A percentile compares a stretch with the other conserved stretches of the same genome.
Conservation (phyloP, 352 stramenopile genomes). For the Thalassiosira ordinaria region DNA sequence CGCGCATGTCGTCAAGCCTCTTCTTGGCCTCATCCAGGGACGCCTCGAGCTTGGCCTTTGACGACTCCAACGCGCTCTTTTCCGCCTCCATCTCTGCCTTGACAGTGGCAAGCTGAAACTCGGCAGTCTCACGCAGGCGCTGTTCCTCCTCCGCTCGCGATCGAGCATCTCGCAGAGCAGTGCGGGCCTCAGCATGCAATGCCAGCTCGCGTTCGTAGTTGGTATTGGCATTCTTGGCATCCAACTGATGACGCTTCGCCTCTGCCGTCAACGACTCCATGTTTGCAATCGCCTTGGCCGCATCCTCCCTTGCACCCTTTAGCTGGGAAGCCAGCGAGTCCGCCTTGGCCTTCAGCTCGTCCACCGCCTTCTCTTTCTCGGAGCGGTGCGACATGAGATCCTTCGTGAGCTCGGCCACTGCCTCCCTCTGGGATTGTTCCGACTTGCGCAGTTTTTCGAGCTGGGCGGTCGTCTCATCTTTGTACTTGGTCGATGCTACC, state of each 20-base stretch:
- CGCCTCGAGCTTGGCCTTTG: slow-evolving; percentile 65
- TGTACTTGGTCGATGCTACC: slow-evolving; percentile 65
- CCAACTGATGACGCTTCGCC: slow-evolving; percentile 66
- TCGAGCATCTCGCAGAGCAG: slow-evolving; percentile 63
- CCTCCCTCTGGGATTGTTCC: slow-evolving; percentile 65
- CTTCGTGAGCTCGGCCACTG: slow-evolving; percentile 77
- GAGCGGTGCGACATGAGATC: slow-evolving; percentile 71
- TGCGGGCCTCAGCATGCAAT: slow-evolving; percentile 74
- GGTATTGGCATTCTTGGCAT: slow-evolving; percentile 60
- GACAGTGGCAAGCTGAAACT: slow-evolving; percentile 48
- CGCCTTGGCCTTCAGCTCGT: slow-evolving; percentile 68
- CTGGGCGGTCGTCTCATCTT: slow-evolving; percentile 56
- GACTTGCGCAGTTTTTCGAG: slow-evolving; percentile 61
- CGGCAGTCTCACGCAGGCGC: slow-evolving; percentile 53
- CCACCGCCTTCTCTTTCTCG: slow-evolving; percentile 72
- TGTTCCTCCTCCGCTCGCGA: slow-evolving; percentile 63
- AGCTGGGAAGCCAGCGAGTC: slow-evolving; percentile 47
- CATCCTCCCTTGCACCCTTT: slow-evolving; percentile 46
- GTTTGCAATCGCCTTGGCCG: slow-evolving; percentile 29
- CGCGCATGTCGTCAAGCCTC: slow-evolving; percentile 63
- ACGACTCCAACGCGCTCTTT: slow-evolving; percentile 49
- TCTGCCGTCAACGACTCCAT: slow-evolving; percentile 63
- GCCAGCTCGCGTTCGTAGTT: slow-evolving; percentile 84
- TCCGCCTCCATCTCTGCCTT: slow-evolving; percentile 64
- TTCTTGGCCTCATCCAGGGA: slow-evolving; percentile 63